Conservation (phyloP, 2,329 filamentous ascomycete species). For the Fusarium citri region DNA sequence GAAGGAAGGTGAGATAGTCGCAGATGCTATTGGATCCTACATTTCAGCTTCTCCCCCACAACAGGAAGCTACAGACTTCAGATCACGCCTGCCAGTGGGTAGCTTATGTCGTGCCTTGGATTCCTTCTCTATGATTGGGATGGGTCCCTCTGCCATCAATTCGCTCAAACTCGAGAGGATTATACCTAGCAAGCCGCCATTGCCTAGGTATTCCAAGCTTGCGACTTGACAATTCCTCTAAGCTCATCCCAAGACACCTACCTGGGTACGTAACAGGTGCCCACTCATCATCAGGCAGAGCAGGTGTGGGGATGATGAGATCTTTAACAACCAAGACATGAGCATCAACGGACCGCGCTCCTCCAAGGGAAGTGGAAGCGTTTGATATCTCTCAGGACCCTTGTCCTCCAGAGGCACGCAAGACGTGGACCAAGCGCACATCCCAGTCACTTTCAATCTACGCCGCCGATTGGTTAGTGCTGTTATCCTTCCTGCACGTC, state of each 20-base stretch:
- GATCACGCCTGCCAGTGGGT: background rate
- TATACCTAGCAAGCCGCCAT: background rate
- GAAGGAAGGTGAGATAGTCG: constrained; percentile 9
- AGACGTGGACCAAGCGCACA: constrained; percentile 43
- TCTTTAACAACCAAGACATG: constrained; percentile 20
- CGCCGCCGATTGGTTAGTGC: constrained; percentile 39
- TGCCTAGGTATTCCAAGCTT: background rate
- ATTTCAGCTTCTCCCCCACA: constrained; percentile 16
- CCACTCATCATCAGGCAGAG: background rate
- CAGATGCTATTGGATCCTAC: constrained; percentile 22
- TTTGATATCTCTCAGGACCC: constrained; percentile 32
- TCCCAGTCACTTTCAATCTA: constrained; percentile 23
- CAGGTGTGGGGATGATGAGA: constrained; percentile 11
- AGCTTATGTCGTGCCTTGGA: background rate
- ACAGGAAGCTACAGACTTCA: constrained; percentile 22
- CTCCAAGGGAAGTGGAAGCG: constrained; percentile 13
- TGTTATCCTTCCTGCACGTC: constrained; percentile 40
- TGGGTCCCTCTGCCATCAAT: background rate
- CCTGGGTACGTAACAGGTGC: background rate
- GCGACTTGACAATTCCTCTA: constrained; percentile 10
- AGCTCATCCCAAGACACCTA: background rate
- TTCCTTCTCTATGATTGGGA: background rate
- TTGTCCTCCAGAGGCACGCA: constrained; percentile 28
- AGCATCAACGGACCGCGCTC: constrained; percentile 4
- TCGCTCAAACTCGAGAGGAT: background rate